Evolutionary conservation across 2,329 filamentous ascomycete species (phyloP).

Genomic region (Pseudogymnoascus sp.): DNA sequence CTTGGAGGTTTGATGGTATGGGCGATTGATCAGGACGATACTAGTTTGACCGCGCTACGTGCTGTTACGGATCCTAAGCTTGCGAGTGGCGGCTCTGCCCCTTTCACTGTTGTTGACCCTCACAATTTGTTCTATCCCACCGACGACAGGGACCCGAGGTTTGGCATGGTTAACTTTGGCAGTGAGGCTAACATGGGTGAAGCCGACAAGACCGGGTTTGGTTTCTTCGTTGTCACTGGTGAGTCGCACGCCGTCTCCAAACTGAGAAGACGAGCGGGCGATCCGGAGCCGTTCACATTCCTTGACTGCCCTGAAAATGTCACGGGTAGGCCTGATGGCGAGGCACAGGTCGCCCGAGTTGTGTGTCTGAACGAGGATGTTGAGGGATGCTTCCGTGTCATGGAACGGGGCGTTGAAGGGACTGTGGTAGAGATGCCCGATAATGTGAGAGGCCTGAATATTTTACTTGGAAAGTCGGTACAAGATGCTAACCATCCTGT

Average conservation of each 20-base stretch:
- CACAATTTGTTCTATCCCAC: background rate
- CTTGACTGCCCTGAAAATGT: background rate
- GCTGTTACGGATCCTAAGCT: background rate
- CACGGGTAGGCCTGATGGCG: background rate
- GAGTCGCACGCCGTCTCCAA: background rate
- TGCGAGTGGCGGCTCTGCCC: background rate
- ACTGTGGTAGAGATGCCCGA: background rate
- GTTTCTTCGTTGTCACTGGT: background rate
- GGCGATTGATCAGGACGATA: constrained; percentile 15
- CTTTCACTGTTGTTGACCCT: background rate
- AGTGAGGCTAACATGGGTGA: background rate
- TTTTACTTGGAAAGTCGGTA: background rate
- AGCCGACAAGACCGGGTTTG: background rate
- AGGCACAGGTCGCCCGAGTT: background rate
- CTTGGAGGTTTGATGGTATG: constrained; percentile 27
- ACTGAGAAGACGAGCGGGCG: background rate
- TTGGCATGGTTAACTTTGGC: background rate
- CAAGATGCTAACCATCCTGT: background rate
- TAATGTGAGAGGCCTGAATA: background rate
- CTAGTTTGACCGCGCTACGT: background rate
- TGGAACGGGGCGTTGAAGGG: background rate
- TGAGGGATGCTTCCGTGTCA: background rate
- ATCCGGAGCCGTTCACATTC: background rate
- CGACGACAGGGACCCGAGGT: background rate
- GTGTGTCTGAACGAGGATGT: background rate